Evolutionary conservation across 23 red algal species (phyloP).

Genomic region (Gracilaria vermiculophylla): DNA sequence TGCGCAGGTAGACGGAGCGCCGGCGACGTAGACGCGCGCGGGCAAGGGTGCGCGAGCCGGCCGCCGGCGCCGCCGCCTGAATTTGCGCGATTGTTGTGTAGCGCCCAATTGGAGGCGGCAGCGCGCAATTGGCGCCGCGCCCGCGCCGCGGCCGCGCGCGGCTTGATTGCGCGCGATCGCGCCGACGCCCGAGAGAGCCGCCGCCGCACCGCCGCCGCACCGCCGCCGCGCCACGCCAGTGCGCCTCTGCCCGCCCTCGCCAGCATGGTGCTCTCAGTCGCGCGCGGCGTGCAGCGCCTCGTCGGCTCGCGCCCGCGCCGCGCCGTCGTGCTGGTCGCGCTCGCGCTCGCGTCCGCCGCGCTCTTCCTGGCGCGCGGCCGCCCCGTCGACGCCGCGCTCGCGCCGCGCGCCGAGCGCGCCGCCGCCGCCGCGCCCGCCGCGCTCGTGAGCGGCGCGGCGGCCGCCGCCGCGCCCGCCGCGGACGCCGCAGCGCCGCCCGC

Average conservation of each 20-base stretch:
- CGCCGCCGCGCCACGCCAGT: background rate
- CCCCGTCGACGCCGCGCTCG: background rate
- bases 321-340: background rate
- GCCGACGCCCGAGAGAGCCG: too few relatives aligned
- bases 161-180: too few relatives aligned
- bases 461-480: background rate
- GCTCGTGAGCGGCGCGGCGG: background rate
- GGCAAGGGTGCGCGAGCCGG: too few relatives aligned
- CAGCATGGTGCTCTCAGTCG: background rate
- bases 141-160: too few relatives aligned
- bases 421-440: background rate
- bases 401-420: background rate
- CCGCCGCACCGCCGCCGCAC: too few relatives aligned
- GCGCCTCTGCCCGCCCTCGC: too few relatives aligned
- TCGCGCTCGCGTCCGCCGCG: background rate
- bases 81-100: too few relatives aligned
- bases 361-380: background rate
- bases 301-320: background rate
- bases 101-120: too few relatives aligned
- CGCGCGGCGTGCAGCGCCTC: background rate
- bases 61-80: too few relatives aligned
- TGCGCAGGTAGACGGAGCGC: too few relatives aligned
- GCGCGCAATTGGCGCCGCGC: too few relatives aligned
- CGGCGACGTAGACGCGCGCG: too few relatives aligned
- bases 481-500: background rate